Percentiles rank a stretch among this genome's conserved stretches.
phyloP scores from a whole-genome alignment of 805 yeast genomes.

The Candida suzukii region DNA sequence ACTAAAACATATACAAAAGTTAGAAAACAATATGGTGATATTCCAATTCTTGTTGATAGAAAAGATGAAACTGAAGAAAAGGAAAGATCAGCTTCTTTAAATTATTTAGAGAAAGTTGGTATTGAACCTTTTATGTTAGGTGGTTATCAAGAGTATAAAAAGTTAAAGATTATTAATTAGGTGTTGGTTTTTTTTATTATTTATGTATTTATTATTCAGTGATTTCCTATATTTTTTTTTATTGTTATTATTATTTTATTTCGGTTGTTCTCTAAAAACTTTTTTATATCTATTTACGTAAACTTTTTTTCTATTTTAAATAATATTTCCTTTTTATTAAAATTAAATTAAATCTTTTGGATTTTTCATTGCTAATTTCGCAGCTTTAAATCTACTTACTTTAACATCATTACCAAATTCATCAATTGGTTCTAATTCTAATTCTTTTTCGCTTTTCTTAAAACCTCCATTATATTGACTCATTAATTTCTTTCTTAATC shows the following conservation, averaged over 20 bases:
- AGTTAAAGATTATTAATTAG: conserved; percentile 14
- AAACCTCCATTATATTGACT: conserved; percentile 38
- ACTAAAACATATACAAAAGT: conserved; percentile 9
- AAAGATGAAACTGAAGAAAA: conserved; percentile 6
- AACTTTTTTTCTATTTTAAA: too few relatives aligned
- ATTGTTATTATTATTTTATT: too few relatives aligned
- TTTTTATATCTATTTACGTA: too few relatives aligned
- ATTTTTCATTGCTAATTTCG: conserved; percentile 22
- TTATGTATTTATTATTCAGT: background rate
- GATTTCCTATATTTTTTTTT: background rate
- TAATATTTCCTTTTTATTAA: too few relatives aligned
- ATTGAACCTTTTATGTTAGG: conserved; percentile 22
- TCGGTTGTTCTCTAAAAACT: too few relatives aligned
- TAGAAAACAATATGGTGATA: conserved; percentile 8
- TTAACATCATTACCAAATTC: conserved; percentile 52
- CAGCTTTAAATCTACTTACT: conserved; percentile 64
- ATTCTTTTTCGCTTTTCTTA: conserved; percentile 37
- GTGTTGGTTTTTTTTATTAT: background rate
- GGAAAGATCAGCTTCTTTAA: conserved; percentile 12
- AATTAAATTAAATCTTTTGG: background rate
- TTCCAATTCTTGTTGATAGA: conserved; percentile 5
- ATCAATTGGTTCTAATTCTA: conserved; percentile 63
- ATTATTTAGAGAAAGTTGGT: conserved; percentile 15
- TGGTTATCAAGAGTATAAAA: conserved; percentile 19
- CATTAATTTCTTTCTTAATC: conserved; percentile 45